Evolutionary conservation across 768 basidiomycete species (phyloP), one percentile per base, ranked within the genome.

Genomic region (Cyathus striatus): DNA sequence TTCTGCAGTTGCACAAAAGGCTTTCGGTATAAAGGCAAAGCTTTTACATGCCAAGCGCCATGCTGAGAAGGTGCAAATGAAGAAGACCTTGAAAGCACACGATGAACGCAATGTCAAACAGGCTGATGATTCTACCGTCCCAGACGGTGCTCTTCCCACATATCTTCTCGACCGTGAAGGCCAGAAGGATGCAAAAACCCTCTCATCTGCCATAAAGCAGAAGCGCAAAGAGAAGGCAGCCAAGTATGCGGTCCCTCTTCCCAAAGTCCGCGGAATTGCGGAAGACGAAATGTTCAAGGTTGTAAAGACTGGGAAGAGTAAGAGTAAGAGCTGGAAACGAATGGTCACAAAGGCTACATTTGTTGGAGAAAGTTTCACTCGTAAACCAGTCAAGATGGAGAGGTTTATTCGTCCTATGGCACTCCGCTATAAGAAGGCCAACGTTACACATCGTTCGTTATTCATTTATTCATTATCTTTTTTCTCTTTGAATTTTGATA

Each of bases 241-340:
- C 14, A 97, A 96, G 65, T 99, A 90, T 66, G 82, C 93, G 14
- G 96, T 99, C 2, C 96, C 96, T 4, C 61, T 99, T 48, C 96
- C 96, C 38, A 95, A 92, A 68, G 96, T 99, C 41, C 73, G 95
- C 46, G 96, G 96, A 16, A 97, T 99, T 53, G 94, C 95, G 13
- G 96, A 99, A 64, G 96, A 98, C 56, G 96, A 99, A 74, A 96
- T 93, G 88, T 99, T 99, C 76, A 97, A 94, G 73, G 96, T 99
- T 23, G 72, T 99, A 75, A 90, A 92, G 73, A 93, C 95, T 1
- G 96, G 96, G 43, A 97, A 97, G 72, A 87, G 78, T 59, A 96
- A 92, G 69, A 83, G 79, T 57, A 99, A 98, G 66, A 78, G 88
- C 14, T 99, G 96, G 96, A 99, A 99, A 70, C 81, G 93, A 52